Base-by-base conservation (phyloP, 305 asterid genomes). In the Ajuga reptans region DNA sequence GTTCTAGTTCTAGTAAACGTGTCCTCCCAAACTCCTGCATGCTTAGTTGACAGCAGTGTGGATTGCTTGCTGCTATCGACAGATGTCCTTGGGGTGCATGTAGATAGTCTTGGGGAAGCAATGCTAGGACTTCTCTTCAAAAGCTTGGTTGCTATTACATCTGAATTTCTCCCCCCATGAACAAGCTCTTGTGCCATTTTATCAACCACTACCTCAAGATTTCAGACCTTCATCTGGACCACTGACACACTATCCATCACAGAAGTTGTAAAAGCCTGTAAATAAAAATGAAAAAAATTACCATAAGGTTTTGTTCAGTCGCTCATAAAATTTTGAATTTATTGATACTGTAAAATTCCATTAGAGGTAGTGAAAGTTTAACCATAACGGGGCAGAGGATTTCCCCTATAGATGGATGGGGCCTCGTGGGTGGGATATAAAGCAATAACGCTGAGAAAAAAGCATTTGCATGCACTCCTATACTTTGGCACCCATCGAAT, bases 51-150 rank as follows among this genome's bases (percentile, higher is more conserved):
- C 61, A 80, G 70, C 14, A 79, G 61, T 15, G 85, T 70, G 21
- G 82, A 78, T 67, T 87, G 87, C 57, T 81, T 84, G 71, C 67
- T 83, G 75, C 83, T 68, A 71, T 87, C 91, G 27, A 84, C 83
- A n/a, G 98, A 89, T 12, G 89, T 83, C 81, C 97, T 80, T 9
- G 94, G 90, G 16, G 94, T 87, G 87, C 88, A 81, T 9, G 83
- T 81, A 62, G 94, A 90, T 73, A 83, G 79, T 80, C 95, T 84
- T 33, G 97, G 91, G 66, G 96, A 87, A 80, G 66, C 84, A 69
- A 79, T 71, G 78, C 75, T 80, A 16, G 90, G 85, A 76, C 80
- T 84, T 77, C 80, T 82, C 83, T 78, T 88, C 71, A 78, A 49
- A 74, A 79, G 53, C 76, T 80, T 87, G 72, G 87, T 60, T 52